phyloP scores from a whole-genome alignment of 2,329 filamentous ascomycete genomes.

The Tolypocladium pustulatum region DNA sequence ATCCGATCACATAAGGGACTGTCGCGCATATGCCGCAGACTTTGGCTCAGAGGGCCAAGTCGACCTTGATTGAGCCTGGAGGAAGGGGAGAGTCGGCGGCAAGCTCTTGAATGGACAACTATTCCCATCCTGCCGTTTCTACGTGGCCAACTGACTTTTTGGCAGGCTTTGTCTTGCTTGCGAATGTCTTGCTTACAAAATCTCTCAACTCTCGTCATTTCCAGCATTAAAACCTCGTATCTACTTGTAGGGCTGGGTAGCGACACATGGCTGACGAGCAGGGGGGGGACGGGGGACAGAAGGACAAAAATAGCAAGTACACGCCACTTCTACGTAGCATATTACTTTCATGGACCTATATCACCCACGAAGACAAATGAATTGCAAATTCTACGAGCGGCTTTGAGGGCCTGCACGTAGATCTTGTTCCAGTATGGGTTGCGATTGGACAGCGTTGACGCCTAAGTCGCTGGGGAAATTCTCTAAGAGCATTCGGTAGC shows the following conservation, averaged over 20 bases:
- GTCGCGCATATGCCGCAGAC: slow-evolving; percentile 60
- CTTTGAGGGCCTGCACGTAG: neutral
- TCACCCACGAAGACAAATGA: neutral
- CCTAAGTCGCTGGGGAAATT: neutral
- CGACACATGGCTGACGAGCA: neutral
- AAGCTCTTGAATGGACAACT: slow-evolving; percentile 40
- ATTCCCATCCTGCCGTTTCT: neutral
- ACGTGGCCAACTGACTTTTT: neutral
- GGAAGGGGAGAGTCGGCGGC: slow-evolving; percentile 59
- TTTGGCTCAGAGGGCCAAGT: slow-evolving; percentile 64
- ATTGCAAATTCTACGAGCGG: neutral
- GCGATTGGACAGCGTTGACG: neutral
- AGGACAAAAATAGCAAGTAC: neutral
- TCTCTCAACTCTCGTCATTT: too few species aligned
- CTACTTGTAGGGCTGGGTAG: too few species aligned
- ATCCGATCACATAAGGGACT: slow-evolving; percentile 54
- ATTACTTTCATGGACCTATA: neutral
- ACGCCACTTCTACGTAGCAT: neutral
- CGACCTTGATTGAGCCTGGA: slow-evolving; percentile 57
- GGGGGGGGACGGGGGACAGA: too few species aligned
- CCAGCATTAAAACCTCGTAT: too few species aligned
- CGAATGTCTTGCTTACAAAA: neutral
- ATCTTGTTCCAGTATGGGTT: neutral
- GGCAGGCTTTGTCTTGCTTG: neutral
- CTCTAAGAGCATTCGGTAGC: neutral